These are phyloP conservation scores for Pouteria campechiana DNA, from an alignment of 179 eudicot species.

Conservation along the genomic window DNA sequence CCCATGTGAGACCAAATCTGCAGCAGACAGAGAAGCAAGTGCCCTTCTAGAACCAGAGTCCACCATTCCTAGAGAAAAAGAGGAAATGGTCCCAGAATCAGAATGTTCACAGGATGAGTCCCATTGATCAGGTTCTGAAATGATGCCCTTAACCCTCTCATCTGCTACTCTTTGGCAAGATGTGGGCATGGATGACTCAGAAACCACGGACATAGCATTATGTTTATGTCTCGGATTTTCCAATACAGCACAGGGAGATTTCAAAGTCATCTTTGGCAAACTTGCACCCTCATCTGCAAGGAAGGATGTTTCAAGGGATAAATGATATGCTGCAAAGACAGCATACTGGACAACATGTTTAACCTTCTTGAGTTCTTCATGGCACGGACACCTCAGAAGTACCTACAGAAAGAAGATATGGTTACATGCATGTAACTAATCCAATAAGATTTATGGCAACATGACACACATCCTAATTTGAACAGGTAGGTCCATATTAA, in stretches of 20 bases:
- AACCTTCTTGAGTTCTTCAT: conserved; percentile 79
- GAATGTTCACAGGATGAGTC: conserved; percentile 14
- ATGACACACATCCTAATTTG: too few relatives aligned
- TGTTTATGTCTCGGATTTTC: conserved; percentile 27
- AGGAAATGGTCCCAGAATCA: conserved; percentile 4
- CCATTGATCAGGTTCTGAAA: conserved; percentile 14
- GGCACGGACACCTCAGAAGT: conserved; percentile 67
- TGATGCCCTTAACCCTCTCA: conserved; percentile 10
- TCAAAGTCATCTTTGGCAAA: conserved; percentile 48
- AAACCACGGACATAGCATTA: conserved; percentile 15
- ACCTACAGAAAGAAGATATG: conserved; percentile 55
- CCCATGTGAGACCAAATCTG: conserved; percentile 17
- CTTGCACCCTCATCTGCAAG: conserved; percentile 98
- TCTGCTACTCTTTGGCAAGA: conserved; percentile 9
- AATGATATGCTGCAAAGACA: conserved; percentile 94
- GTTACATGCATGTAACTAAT: too few relatives aligned
- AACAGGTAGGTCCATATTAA: too few relatives aligned
- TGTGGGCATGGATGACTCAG: conserved; percentile 11
- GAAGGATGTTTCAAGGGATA: conserved; percentile 87
- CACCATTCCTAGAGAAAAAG: too few relatives aligned
- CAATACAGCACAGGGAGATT: conserved; percentile 18
- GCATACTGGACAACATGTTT: conserved; percentile 83
- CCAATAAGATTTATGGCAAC: too few relatives aligned
- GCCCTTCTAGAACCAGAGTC: too few relatives aligned
- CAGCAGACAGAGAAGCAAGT: conserved; percentile 11